Base-by-base conservation (phyloP, 1,139 yeast genomes). In the Yamadazyma dushanensis region DNA sequence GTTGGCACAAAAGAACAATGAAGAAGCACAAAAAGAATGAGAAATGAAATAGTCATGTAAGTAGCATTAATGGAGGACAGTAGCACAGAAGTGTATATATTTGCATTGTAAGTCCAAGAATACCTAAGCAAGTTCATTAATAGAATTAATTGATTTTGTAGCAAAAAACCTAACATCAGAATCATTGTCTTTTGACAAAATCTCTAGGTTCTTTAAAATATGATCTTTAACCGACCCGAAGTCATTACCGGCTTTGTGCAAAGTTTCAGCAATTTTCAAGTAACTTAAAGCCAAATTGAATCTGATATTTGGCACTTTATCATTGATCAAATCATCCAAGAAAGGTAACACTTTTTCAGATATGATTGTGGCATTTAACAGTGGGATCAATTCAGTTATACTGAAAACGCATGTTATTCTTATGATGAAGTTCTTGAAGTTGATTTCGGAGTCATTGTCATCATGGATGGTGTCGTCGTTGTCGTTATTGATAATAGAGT, bases 211-310 rank as follows among this genome's bases (percentile, higher is more conserved):
- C 29, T 90, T 83, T 37, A 83, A 56, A 35, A 94, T 75, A 29
- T 76, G 74, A 24, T 65, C 63, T 31, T 70, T 63, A 35, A 86
- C 73, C 42, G 17, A 30, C 3, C 22, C 34, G 5, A 30, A 19
- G 16, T 35, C 22, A 10, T 24, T 7, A 16, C 21, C 33, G 66
- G 65, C 23, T 43, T 59, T 56, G 32, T 62, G 51, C 48, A 78
- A 70, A 24, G 76, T 71, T 56, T 77, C 74, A 27, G 76, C 80
- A 35, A 86, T 66, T 15, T 73, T 70, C 30, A 78, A 72, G 55
- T 84, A 81, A 20, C 96, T 78, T 61, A 87, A 89, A 17, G 98
- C 97, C 45, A 87, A 90, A 59, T 90, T 92, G 68, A 92, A 92
- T 57, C 97, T 76, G 49, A 92, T 90, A 60, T 92, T 92, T 50